Evolutionary conservation across 148 eudicot genomes (phyloP).

Genomic region (Vaccinium vitisidaea): DNA sequence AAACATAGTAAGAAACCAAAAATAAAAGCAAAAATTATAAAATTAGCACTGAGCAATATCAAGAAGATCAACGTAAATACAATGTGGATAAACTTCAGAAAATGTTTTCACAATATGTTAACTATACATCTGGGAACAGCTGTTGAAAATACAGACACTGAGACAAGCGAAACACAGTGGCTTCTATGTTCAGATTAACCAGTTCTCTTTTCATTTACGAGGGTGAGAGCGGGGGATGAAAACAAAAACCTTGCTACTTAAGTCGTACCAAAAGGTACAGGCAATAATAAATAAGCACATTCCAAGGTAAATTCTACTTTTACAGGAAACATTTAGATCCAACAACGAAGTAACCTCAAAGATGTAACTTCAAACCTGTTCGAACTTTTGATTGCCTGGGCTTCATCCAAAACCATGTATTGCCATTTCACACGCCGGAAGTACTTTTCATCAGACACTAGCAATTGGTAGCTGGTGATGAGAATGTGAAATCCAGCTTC

Average conservation of each 20-base stretch:
- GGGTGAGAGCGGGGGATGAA: neutral
- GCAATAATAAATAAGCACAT: neutral
- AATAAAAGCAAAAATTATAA: neutral
- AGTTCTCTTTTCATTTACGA: neutral
- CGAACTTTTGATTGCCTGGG: slow-evolving; percentile 96
- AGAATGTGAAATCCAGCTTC: slow-evolving; percentile 97
- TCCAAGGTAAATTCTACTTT: neutral
- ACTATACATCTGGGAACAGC: neutral
- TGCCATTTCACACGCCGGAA: slow-evolving; percentile 97
- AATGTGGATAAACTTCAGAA: neutral
- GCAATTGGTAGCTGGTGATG: slow-evolving; percentile 89
- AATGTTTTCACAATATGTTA: neutral
- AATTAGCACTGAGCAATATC: neutral
- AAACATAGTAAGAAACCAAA: neutral
- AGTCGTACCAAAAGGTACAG: neutral
- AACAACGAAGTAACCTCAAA: slow-evolving; percentile 11
- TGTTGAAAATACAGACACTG: neutral
- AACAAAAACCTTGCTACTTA: neutral
- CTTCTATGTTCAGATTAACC: neutral
- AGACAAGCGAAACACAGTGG: neutral
- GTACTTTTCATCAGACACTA: slow-evolving; percentile 93
- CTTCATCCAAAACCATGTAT: slow-evolving; percentile 98
- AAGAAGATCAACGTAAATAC: neutral
- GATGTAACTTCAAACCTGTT: slow-evolving; percentile 53
- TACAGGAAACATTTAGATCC: neutral